These are phyloP conservation scores for Umbilicus rupestris DNA, from an alignment of 164 flowering plant genomes.

Conservation along the genomic window DNA sequence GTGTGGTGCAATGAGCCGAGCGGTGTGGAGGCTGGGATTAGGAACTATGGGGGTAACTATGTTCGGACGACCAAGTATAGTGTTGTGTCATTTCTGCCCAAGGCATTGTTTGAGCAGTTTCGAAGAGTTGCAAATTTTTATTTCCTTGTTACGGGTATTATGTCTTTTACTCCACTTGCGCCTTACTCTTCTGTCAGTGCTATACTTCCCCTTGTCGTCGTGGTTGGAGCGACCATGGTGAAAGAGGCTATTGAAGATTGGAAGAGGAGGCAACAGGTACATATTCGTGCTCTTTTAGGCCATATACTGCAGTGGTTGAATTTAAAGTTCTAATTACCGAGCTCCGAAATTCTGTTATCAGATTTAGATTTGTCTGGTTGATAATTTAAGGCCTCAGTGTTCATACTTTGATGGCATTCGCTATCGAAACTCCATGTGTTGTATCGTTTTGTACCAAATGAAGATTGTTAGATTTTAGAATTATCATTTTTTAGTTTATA, in stretches of 20 bases:
- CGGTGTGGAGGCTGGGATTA: conserved; percentile 23
- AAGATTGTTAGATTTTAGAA: no score
- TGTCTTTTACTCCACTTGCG: conserved; percentile 47
- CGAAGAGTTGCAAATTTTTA: conserved; percentile 63
- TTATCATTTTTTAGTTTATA: no score
- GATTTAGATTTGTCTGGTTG: no score
- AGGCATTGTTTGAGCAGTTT: conserved; percentile 64
- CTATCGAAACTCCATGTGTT: no score
- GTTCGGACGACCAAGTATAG: conserved; percentile 52
- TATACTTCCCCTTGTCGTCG: conserved; percentile 39
- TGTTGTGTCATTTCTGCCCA: conserved; percentile 42
- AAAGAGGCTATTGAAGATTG: conserved; percentile 60
- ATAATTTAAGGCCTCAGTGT: background rate
- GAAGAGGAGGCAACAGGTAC: conserved; percentile 51
- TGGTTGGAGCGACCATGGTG: conserved; percentile 45
- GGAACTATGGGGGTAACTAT: conserved; percentile 34
- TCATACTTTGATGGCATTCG: no score
- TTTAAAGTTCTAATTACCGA: no score
- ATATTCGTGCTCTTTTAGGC: background rate
- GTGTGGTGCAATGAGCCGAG: conserved; percentile 49
- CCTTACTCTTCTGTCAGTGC: conserved; percentile 52
- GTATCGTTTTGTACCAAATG: no score
- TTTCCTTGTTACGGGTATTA: conserved; percentile 40
- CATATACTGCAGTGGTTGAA: no score
- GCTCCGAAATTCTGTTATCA: no score